Evolutionary conservation across 2,329 filamentous ascomycete species (phyloP), one percentile per base, ranked within the genome.

Genomic region (Taxawa tesnikishii): DNA sequence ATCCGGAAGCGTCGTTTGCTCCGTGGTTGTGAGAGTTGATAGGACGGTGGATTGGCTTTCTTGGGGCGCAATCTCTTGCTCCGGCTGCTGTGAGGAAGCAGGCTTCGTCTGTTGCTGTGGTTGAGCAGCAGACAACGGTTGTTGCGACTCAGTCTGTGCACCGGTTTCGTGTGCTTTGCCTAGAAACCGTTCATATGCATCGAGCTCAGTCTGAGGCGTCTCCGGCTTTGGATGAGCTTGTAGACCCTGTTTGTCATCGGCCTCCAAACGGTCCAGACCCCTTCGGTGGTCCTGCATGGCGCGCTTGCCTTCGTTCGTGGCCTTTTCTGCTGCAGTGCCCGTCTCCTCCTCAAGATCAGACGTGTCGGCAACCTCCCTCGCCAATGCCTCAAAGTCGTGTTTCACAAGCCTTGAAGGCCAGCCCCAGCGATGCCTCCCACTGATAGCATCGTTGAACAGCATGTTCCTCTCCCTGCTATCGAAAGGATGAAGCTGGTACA

Each of bases 11-110:
- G 63, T 64, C 4, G 59, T 64, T 3, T 67, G 67, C 39, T 73
- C 63, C 2, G 70, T 75, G 0, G 62, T 72, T 1, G 68, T 74
- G 26, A 71, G 52, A 1, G 69, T 73, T 1, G 70, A 72, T 2
- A 76, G 48, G 3, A 77, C 48, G 26, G 43, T 34, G 4, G 30
- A 26, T 31, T 32, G 36, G 12, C 29, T 32, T 6, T 16, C 32
- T 18, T 27, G 30, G n/a, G n/a, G n/a, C n/a, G n/a, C n/a, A 23
- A 23, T 23, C 19, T 23, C 8, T n/a, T 2, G 19, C n/a, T 8
- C n/a, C 2, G 19, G 8, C 19, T 23, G 19, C n/a, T 8, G 19
- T 23, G 19, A 8, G 8, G 19, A n/a, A 23, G 19, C 19, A 23
- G 19, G 19, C 23, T 31, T 36, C 14, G 14, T 21, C 9, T 27